Evolutionary conservation across 305 asterid species (phyloP), one percentile per base, ranked within the genome.

Genomic region (Fraxinus greggii): DNA sequence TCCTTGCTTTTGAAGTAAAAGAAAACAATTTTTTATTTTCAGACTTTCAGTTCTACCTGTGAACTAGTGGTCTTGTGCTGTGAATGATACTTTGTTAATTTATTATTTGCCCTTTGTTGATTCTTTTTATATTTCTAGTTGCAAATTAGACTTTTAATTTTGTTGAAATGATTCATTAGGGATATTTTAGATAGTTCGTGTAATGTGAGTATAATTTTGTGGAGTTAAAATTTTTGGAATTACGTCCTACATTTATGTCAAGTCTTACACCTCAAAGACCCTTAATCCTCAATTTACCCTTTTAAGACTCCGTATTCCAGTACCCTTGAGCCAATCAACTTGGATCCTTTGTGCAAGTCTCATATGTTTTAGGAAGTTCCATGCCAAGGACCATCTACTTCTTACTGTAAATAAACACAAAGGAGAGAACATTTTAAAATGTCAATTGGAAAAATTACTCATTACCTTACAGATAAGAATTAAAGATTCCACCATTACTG

Each of bases 301-400:
- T 63, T 23, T 63, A 7, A 59, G 13, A 21, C 4, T 63, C 72
- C 15, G 7, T 24, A 63, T 63, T 63, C 17, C 31, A 63, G 32
- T 7, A 26, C 28, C 32, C 13, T 23, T 63, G 33, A 63, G 32
- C 33, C 33, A 63, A 23, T 59, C 76, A 77, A 80, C 78, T 59
- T 63, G 31, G 28, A 77, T 42, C 59, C 13, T 79, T 51, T 72
- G 74, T 61, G 77, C 70, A 84, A 78, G 75, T 79, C 78, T 15
- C 63, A 32, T 79, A 45, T 73, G 79, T 51, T 51, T 76, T 7
- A 75, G 32, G 29, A 77, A 59, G 73, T 42, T 65, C 81, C 61
- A 84, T 54, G 82, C 35, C 75, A 48, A 81, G 24, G 45, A 48
- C 81, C 7, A 5, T 56, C 72, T 42, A 32, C 28, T 79, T 80